Evolutionary conservation across 2,329 filamentous ascomycete genomes (phyloP), one percentile per base, ranked within the genome.

Genomic region (Coniochaeta sp.): DNA sequence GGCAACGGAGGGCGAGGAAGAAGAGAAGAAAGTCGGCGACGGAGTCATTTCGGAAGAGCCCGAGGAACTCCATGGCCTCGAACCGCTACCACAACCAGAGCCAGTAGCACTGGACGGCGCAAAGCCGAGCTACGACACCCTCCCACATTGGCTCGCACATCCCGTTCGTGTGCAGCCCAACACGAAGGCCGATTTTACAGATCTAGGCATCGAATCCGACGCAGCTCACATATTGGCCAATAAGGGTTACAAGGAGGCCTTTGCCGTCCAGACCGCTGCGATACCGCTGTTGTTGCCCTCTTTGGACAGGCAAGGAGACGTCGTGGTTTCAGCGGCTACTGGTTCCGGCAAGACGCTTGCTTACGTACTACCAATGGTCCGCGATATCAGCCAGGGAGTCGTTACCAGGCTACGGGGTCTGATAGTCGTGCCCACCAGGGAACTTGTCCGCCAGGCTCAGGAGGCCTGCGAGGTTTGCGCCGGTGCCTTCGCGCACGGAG

Each of bases 321-420:
- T 99, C 4, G 86, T 95, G 42, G 85, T 99, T 3, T 94, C 91
- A 7, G 94, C 95, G 0, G 88, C 92, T 1, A 99, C 94, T 0
- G 94, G 94, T 8, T 97, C 94, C 0, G 94, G 94, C 52, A 99
- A 99, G 66, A 99, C 94, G 0, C 69, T 99, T 14, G 87, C 92
- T 0, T 99, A 99, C 62, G 82, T 92, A 0, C 72, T 99, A 3
- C 94, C 94, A 0, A 83, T 99, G 53, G 79, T 95, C 4, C 82
- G 90, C 45, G 84, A 86, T 49, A 73, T 99, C 48, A 85, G 86
- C 57, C 74, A 79, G 28, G 78, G 79, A 13, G 71, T 72, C 20
- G 76, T 83, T 10, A 87, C 86, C 0, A 80, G 81, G 51, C 71
- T 99, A 8, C 81, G 88, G 33, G 91, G 86, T 1, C 68, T 99